These are phyloP conservation scores for Lolium perenne DNA, from an alignment of 176 grass and related monocot genomes.

Conservation along the genomic window DNA sequence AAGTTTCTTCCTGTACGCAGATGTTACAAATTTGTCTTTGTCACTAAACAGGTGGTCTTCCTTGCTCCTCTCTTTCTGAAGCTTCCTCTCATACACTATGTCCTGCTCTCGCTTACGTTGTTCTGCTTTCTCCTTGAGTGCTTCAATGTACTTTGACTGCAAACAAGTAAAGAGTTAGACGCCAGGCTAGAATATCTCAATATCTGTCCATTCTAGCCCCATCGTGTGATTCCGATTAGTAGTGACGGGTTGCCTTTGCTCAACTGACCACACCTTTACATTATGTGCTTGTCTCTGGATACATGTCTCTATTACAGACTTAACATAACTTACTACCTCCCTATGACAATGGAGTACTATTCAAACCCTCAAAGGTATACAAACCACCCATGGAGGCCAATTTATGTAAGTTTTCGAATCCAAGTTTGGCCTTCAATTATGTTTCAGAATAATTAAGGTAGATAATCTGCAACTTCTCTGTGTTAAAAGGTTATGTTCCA, in stretches of 20 bases:
- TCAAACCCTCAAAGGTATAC: background rate
- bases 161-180: background rate
- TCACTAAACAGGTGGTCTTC: conserved; percentile 86
- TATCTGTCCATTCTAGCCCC: background rate
- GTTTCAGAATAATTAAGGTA: background rate
- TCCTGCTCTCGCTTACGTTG: conserved; percentile 88
- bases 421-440: background rate
- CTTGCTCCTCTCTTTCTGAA: conserved; percentile 94
- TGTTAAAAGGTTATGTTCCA: background rate
- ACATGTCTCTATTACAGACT: background rate
- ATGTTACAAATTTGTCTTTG: conserved; percentile 94
- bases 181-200: background rate
- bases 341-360: background rate
- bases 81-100: conserved; percentile 89
- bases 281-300: background rate
- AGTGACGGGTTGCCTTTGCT: background rate
- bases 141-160: conserved; percentile 94
- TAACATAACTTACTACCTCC: background rate
- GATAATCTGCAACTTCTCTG: background rate
- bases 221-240: background rate
- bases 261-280: background rate
- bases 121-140: conserved; percentile 88
- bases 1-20: conserved; percentile 94
- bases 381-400: background rate
- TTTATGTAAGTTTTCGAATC: background rate